Evolutionary conservation across 1,284 basidiomycete genomes (phyloP).

Genomic region (Naganishia cerealis): DNA sequence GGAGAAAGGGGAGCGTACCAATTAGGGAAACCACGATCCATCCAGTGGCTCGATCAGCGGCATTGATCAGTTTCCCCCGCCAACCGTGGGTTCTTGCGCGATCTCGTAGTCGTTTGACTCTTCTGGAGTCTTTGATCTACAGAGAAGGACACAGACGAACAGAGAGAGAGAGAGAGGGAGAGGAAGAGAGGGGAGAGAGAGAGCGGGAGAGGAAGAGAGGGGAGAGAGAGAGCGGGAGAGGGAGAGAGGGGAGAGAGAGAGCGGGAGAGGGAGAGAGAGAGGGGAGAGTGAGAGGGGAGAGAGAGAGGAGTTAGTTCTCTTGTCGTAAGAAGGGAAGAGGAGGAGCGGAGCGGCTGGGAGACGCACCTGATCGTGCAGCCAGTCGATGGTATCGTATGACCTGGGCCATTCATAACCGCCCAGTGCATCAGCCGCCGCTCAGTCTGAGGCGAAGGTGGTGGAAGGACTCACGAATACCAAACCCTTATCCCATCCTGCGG

Average conservation of each 20-base stretch:
- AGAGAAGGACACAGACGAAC: background rate
- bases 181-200: background rate
- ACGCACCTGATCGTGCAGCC: slow-evolving; percentile 76
- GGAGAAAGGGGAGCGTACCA: slow-evolving; percentile 37
- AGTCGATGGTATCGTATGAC: slow-evolving; percentile 61
- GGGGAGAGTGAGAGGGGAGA: too few species aligned
- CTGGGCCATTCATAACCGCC: slow-evolving; percentile 26
- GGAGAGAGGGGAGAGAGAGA: slow-evolving; percentile 3
- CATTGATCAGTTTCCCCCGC: slow-evolving; percentile 68
- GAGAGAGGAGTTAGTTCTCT: background rate
- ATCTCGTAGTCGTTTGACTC: slow-evolving; percentile 68
- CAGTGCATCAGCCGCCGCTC: background rate
- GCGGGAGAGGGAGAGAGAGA: slow-evolving; percentile 12
- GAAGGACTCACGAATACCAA: slow-evolving; percentile 84
- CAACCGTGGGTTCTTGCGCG: slow-evolving; percentile 62
- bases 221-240: slow-evolving; percentile 1
- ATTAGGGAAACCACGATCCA: slow-evolving; percentile 86
- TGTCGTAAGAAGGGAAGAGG: too few species aligned
- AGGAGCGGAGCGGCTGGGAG: too few species aligned
- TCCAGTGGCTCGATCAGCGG: slow-evolving; percentile 77
- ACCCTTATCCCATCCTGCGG: slow-evolving; percentile 80
- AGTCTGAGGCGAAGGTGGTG: slow-evolving; percentile 54
- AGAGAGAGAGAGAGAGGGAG: slow-evolving; percentile 4
- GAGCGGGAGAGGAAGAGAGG: slow-evolving; percentile 13
- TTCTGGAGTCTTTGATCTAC: slow-evolving; percentile 78